Evolutionary conservation across 371 early-diverging fungal genomes (phyloP).

Genomic region (Massospora cicadina): DNA sequence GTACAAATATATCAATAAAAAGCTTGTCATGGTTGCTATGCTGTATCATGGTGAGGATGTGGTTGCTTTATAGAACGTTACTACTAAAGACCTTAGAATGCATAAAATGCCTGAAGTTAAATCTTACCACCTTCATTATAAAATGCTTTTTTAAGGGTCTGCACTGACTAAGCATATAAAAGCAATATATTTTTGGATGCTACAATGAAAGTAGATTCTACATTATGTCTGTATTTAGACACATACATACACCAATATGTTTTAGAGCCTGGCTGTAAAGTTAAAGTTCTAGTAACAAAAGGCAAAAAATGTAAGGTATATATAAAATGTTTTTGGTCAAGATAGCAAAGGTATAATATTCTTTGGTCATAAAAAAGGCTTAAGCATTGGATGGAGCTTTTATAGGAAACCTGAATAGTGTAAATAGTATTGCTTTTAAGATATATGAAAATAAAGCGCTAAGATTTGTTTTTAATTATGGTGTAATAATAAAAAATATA

Average conservation of each 20-base stretch:
- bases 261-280: conserved; percentile 2
- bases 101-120: not conserved
- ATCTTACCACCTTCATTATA: not conserved
- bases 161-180: not conserved
- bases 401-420: not conserved
- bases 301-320: conserved; percentile 2
- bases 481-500: too few relatives aligned
- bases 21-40: not conserved
- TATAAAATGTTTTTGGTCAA: not conserved
- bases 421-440: not conserved
- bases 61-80: not conserved
- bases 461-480: not conserved
- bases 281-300: not conserved
- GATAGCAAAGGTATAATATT: not conserved
- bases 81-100: conserved; percentile 1
- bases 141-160: not conserved
- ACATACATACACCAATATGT: conserved; percentile 3
- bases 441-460: not conserved
- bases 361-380: not conserved
- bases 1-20: not conserved
- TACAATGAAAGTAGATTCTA: not conserved
- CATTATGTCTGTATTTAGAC: conserved; percentile 2
- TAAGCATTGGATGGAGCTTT: conserved; percentile 8
- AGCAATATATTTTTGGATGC: not conserved
- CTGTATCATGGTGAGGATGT: conserved; percentile 2